Conservation (phyloP, 2,329 filamentous ascomycete genomes). For the Fusarium haematococcum region DNA sequence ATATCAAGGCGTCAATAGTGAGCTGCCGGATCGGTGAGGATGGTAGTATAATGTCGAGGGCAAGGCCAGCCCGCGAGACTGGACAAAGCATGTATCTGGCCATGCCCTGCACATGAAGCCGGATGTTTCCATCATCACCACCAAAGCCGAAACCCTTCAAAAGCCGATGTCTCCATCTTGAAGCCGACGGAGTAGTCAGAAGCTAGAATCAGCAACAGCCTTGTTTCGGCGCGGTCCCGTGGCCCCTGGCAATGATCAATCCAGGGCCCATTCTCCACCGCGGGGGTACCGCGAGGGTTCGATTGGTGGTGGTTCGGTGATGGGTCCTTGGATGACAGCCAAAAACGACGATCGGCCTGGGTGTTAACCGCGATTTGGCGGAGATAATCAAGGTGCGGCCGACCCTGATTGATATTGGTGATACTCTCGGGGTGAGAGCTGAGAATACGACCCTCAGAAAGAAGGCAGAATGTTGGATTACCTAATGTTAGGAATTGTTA, state of each 20-base stretch:
- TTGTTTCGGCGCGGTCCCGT: conserved; percentile 1
- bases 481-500: neutral
- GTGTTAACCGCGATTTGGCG: neutral
- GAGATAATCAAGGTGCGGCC: neutral
- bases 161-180: neutral
- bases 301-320: neutral
- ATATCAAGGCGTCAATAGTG: neutral
- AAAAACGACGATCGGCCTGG: conserved; percentile 1
- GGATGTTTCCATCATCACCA: neutral
- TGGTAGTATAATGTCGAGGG: neutral
- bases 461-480: neutral
- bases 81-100: neutral
- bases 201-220: neutral
- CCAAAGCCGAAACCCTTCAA: neutral
- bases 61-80: neutral
- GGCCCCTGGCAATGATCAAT: conserved; percentile 2
- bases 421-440: neutral
- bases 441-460: neutral
- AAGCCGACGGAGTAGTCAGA: neutral
- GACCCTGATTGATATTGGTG: neutral
- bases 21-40: neutral
- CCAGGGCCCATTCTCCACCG: conserved; percentile 2
- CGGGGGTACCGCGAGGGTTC: neutral
- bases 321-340: neutral
- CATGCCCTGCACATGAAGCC: neutral